Base-by-base conservation (phyloP, 768 basidiomycete genomes). In the Candolleomyces aberdarensis region DNA sequence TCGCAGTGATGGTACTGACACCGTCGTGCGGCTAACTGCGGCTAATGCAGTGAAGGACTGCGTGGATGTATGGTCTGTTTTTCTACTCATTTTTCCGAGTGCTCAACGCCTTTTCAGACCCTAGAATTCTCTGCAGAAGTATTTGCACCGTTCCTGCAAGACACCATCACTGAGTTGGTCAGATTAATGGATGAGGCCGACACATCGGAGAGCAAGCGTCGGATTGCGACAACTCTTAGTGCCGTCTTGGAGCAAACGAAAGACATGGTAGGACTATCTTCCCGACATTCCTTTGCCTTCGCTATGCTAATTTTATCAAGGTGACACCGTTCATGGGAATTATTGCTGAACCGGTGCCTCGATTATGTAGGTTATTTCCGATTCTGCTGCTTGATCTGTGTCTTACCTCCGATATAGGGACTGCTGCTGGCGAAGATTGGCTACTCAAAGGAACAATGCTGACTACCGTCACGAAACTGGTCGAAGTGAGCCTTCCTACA, bases 1-100 rank as follows among this genome's bases (percentile, higher is more conserved):
- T 63, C 82, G 84, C 48, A 82, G 86, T 4, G 76, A 81, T 7
- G 86, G 91, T 9, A 86, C 90, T 3, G 94, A 96, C 68, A 77
- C 83, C 22, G 95, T 94, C 15, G 94, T 98, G 52, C 85, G 94
- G 4, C 77, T 98, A 40, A 94, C 93, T 0, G 89, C 95, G 26
- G 89, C 92, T 0, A 79, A 84, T 22, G 88, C 94, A 13, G 70
- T 98, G 31, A 82, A 85, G 43, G 89, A 94, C 69, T 92, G 92
- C 67, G 83, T 94, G 22, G 90, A 96, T 70, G 95, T 96, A 75
- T 64, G 92, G 75, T 26, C 3, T 46, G 22, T 46, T 15, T 44
- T 49, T 32, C 26, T 29, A 44, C 32, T n/a, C 19, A 20, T 19
- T 43, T 48, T 19, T 51, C 63, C 39, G 47, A 50, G 62, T 56